A percentile compares a stretch with the other conserved stretches of the same genome.
These are phyloP conservation scores for Pogostemon cablin DNA, from an alignment of 257 asterid species.

Conservation along the genomic window DNA sequence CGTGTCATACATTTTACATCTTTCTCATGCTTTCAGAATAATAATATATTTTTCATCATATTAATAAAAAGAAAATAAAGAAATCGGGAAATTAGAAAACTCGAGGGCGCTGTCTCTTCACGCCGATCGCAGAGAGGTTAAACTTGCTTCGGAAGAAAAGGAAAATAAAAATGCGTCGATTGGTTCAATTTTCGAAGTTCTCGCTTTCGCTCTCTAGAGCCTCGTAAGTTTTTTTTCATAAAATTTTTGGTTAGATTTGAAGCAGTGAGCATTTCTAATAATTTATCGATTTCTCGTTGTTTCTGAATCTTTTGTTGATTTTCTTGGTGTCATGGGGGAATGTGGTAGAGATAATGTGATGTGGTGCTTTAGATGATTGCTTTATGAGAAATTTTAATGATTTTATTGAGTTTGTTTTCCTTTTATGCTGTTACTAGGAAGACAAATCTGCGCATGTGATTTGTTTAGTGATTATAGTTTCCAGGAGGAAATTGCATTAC, in stretches of 20 bases:
- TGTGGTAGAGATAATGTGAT: neutral
- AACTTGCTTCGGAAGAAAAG: conserved; percentile 5
- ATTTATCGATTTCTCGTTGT: neutral
- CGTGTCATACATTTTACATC: conserved; percentile 25
- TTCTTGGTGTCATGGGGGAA: conserved; percentile 13
- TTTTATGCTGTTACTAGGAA: neutral
- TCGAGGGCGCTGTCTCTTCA: neutral
- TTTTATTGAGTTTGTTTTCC: conserved; percentile 13
- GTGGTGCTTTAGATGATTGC: neutral
- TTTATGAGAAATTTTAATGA: neutral
- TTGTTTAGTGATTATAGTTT: neutral
- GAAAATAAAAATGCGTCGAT: conserved; percentile 60
- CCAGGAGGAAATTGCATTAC: neutral
- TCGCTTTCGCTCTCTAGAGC: conserved; percentile 47
- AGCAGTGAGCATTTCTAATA: neutral
- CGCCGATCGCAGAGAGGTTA: conserved; percentile 22
- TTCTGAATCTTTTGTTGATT: neutral
- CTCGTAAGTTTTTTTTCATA: conserved; percentile 42
- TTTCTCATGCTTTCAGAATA: neutral
- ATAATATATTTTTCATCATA: neutral
- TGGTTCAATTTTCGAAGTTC: conserved; percentile 55
- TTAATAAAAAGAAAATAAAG: neutral
- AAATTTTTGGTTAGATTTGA: neutral
- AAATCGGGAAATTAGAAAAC: neutral
- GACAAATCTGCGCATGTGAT: neutral